Evolutionary conservation across 768 basidiomycete species (phyloP), one percentile per base, ranked within the genome.

Genomic region (Melanogaster broomeanus): DNA sequence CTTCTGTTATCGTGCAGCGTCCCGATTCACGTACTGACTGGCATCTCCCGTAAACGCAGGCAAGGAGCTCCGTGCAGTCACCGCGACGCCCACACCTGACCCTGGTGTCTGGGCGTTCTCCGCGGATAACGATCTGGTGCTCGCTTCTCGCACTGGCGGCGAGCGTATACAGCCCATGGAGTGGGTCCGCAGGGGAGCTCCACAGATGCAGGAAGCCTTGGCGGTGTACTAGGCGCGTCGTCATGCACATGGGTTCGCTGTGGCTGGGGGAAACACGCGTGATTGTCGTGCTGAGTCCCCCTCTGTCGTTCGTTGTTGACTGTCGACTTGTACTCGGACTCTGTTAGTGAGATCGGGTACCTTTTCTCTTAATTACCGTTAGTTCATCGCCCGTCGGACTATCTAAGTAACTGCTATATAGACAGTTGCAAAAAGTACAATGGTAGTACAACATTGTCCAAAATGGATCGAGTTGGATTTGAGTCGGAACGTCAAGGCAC

Each of bases 21-120:
- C 27, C 15, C 35, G n/a, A n/a, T n/a, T 43, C 46, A 27, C 30
- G 47, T 48, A 50, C 54, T 28, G 10, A 33, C 27, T 24, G 31
- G 4, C 8, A 19, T 21, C 18, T 10, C n/a, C 1, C 53, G 51
- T n/a, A n/a, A n/a, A n/a, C 53, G 35, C 56, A 78, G 82, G 77
- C 42, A 79, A 80, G 56, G 85, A 87, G 63, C 72, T 88, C 39
- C 76, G 72, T 25, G 85, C 84, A 4, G 76, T 87, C 53, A 84
- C 85, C 12, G 79, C 83, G 22, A 74, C 77, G 18, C 75, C 81
- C 4, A 71, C 81, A 19, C 85, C 85, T n/a, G 76, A 84, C 59
- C 79, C 81, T 40, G 65, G 71, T 30, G 66, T 71, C 33, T 87
- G 86, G 86, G 82, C 76, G 19, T 88, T 87, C 63, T 74, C 76